Evolutionary conservation across 2,329 filamentous ascomycete species (phyloP), one percentile per base, ranked within the genome.

Genomic region (Trichophyton rubrum): DNA sequence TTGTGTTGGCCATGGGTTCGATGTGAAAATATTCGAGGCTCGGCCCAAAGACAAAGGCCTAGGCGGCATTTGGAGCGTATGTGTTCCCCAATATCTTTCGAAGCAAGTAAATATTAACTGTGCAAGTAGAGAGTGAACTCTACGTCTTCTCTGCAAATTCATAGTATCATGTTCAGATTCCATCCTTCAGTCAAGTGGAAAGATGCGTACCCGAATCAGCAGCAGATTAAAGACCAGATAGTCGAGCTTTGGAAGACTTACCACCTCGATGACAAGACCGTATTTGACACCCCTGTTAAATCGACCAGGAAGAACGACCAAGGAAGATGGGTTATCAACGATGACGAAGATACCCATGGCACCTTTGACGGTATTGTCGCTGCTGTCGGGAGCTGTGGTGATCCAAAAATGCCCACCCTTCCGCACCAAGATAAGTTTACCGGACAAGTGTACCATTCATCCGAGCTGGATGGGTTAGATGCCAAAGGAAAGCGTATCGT

Each of bases 121-220:
- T 11, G n/a, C 22, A 17, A n/a, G 8, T 62, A 89, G 84, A 81
- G 82, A 72, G 88, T 93, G 45, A 92, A 93, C 75, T 88, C 87
- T 58, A 91, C 88, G 0, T 91, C 88, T 0, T 84, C 87, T 15
- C 80, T 95, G 0, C 89, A 93, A 68, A 91, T 95, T 22, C 88
- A 95, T 71, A 89, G 85, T 20, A 72, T 91, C 61, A 93, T 93
- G 89, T 95, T 92, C 72, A 83, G 89, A 22, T 95, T 95, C 70
- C 88, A 92, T 66, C 90, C 90, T 0, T 87, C 86, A 0, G 83
- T 95, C 1, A 79, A 82, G 63, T 95, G 88, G 84, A 77, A 82
- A 38, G 77, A 79, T 33, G 88, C 88, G n/a, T 95, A 95, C 68
- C 90, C 90, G 0, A 80, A 85, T 63, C 85, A 88, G 57, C 76